Evolutionary conservation across 1,284 basidiomycete genomes (phyloP).

Genomic region (Trichosporon sp.): DNA sequence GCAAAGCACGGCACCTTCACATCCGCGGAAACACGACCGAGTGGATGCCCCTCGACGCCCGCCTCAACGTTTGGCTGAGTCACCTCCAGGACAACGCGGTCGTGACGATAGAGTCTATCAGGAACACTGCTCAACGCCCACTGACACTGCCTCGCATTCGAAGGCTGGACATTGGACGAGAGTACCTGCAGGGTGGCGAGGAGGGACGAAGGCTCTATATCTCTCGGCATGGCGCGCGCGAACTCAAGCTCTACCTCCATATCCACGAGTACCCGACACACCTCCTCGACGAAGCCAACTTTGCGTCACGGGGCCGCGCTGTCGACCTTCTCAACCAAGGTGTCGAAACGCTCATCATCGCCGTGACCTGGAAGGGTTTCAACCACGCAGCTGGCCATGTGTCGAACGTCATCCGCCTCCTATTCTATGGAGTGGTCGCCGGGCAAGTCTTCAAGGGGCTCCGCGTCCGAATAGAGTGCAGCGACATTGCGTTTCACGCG

Average conservation of each 20-base stretch:
- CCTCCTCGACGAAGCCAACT: background rate
- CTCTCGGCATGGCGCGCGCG: background rate
- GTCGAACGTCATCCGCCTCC: background rate
- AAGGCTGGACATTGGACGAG: background rate
- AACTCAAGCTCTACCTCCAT: background rate
- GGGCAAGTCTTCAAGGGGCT: background rate
- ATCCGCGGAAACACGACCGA: background rate
- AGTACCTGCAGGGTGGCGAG: background rate
- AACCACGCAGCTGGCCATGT: background rate
- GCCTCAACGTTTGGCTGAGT: background rate
- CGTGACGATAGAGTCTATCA: background rate
- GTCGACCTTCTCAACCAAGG: background rate
- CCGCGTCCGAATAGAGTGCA: background rate
- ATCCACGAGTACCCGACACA: background rate
- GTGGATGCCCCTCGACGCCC: background rate
- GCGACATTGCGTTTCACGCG: background rate
- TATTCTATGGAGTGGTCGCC: background rate
- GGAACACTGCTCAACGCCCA: background rate
- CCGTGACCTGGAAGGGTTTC: background rate
- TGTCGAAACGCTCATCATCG: background rate
- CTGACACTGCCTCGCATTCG: background rate
- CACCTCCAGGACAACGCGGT: background rate
- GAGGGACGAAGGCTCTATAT: background rate
- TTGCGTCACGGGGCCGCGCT: background rate
- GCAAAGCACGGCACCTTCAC: background rate